Evolutionary conservation across 2,329 filamentous ascomycete species (phyloP).

Genomic region (Phaeoacremonium minimum): DNA sequence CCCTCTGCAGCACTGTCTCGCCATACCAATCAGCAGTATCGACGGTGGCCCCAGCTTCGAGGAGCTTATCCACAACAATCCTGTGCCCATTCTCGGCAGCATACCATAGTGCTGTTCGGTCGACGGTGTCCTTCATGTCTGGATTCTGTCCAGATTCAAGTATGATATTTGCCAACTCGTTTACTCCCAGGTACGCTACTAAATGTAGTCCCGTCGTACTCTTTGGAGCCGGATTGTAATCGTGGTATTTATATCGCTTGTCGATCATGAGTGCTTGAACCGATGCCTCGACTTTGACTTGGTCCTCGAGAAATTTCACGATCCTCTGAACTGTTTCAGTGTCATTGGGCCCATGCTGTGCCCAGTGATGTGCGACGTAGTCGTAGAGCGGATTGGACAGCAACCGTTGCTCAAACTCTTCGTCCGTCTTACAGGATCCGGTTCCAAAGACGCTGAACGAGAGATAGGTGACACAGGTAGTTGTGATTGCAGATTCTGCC

Average conservation of each 20-base stretch:
- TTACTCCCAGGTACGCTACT: neutral
- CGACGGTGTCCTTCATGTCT: neutral
- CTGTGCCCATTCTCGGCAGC: neutral
- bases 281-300: conserved; percentile 10
- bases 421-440: conserved; percentile 11
- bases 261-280: conserved; percentile 12
- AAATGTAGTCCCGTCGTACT: neutral
- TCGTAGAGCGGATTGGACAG: conserved; percentile 17
- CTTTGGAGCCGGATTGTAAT: neutral
- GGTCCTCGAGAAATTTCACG: conserved; percentile 10
- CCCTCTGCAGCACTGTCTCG: neutral
- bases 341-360: conserved; percentile 19
- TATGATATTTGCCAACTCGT: neutral
- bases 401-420: conserved; percentile 15
- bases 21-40: neutral
- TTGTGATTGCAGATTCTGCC: conserved; percentile 5
- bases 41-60: neutral
- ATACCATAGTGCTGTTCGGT: neutral
- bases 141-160: neutral
- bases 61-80: neutral
- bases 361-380: conserved; percentile 28
- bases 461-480: conserved; percentile 20
- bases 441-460: conserved; percentile 16
- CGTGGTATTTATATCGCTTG: neutral
- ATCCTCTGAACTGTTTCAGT: conserved; percentile 3